These are phyloP conservation scores for Telfairia occidentalis DNA, from an alignment of 331 rosid genomes.

Conservation along the genomic window DNA sequence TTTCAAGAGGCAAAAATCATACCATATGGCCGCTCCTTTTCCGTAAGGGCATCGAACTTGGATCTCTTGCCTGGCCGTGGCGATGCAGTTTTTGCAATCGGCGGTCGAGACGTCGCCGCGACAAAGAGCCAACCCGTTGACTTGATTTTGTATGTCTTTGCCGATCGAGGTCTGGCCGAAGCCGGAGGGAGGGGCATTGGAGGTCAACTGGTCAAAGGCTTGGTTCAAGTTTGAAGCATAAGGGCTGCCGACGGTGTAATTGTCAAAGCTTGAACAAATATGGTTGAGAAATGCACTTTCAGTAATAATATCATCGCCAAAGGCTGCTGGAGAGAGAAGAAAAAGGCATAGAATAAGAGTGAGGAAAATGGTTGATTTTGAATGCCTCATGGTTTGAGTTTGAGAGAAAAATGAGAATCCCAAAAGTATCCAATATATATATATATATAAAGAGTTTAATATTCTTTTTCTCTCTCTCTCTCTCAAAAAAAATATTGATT, in stretches of 20 bases:
- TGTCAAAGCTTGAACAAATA: constrained; percentile 5
- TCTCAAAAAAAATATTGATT: not conserved
- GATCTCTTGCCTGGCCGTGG: constrained; percentile 1
- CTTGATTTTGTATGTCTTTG: not conserved
- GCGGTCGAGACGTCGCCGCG: constrained; percentile 20
- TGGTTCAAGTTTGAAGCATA: constrained; percentile 11
- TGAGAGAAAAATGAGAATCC: not conserved
- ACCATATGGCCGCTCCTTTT: constrained; percentile 18
- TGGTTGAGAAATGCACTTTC: not conserved
- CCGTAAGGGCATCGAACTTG: constrained; percentile 2
- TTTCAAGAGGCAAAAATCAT: constrained; percentile 12
- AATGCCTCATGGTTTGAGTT: not conserved
- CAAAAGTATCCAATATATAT: not conserved
- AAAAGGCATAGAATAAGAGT: not conserved
- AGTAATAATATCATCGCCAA: not conserved
- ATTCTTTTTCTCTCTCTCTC: not conserved
- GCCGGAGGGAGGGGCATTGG: constrained; percentile 16
- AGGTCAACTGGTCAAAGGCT: constrained; percentile 7
- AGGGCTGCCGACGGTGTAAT: constrained; percentile 4
- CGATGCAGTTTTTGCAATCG: constrained; percentile 16
- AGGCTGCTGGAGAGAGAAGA: not conserved
- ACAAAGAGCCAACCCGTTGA: constrained; percentile 17
- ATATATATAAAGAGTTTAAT: not conserved
- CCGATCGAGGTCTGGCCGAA: constrained; percentile 7
- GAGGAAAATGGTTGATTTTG: not conserved